Base-by-base conservation (phyloP, 352 stramenopile genomes). In the Globisporangium apiculatum region DNA sequence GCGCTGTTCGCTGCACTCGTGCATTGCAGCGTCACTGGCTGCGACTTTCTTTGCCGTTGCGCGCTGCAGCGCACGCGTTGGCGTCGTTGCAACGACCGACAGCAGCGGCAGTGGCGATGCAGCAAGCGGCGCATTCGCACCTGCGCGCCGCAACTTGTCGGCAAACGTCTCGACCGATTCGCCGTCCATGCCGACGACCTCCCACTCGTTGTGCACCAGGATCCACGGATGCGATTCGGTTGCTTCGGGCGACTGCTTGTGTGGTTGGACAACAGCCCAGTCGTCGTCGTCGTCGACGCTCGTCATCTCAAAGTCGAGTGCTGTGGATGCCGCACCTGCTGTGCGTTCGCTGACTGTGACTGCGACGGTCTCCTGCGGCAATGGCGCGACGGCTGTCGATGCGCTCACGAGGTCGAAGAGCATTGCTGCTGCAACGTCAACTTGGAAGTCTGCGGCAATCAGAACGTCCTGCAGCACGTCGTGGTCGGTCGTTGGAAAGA, bases 171-270 rank as follows among this genome's bases (percentile, higher is more conserved):
- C 67, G 24, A 79, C 62, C 51, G 61, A 70, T 38, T 79, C 62
- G 15, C 62, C 61, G 50, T 73, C 56, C 61, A 65, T 66, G 52
- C 86, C 75, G 9, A 91, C 69, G n/a, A 89, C 66, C 53, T 91
- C 79, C 81, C 81, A 89, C 48, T 88, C 76, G 61, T 91, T 71
- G 52, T 86, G 76, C 35, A 89, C 72, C 42, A 86, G 56, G 10
- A 86, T 72, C 73, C 76, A 87, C 48, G 71, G 62, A 50, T 76
- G 35, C 15, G n/a, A 1, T 24, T 24, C 18, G 18, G 18, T 24
- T n/a, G 40, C 36, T 35, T 17, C 1, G 15, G 42, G 8, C 7
- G 38, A 11, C 38, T 7, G 38, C 7, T 7, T 42, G 3, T 58
- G 37, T 6, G 12, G 1, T 7, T 48, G 42, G 6, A 50, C 15